These are phyloP conservation scores for Leishmania braziliensis DNA, from an alignment of 208 protist genomes.

Conservation along the genomic window DNA sequence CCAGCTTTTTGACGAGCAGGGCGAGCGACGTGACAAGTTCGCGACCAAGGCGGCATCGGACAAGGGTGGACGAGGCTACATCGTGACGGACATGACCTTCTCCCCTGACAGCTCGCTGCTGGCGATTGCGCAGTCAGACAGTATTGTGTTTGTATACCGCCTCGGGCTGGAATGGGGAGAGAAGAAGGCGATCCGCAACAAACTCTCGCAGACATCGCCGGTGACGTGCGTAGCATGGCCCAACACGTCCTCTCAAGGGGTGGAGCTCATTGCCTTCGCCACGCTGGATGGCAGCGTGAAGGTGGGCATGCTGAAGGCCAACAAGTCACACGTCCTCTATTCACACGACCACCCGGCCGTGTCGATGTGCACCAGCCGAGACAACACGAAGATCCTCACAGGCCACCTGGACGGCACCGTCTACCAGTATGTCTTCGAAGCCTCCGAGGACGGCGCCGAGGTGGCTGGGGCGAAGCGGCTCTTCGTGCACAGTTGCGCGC, in stretches of 20 bases:
- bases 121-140: conserved; percentile 96
- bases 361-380: conserved; percentile 66
- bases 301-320: conserved; percentile 92
- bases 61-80: conserved; percentile 85
- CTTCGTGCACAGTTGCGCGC: conserved; percentile 85
- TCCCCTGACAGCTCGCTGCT: conserved; percentile 96
- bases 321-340: conserved; percentile 95
- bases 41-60: conserved; percentile 91
- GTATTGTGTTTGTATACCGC: conserved; percentile 97
- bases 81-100: conserved; percentile 93
- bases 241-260: conserved; percentile 77
- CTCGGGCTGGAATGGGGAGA: conserved; percentile 97
- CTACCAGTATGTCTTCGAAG: conserved; percentile 89
- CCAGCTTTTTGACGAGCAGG: conserved; percentile 95
- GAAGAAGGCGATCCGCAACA: conserved; percentile 98
- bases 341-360: conserved; percentile 90
- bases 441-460: conserved; percentile 63
- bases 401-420: conserved; percentile 94
- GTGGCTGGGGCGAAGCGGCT: conserved; percentile 79
- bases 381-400: conserved; percentile 88
- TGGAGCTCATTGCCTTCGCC: conserved; percentile 95
- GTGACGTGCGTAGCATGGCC: conserved; percentile 96
- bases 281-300: conserved; percentile 95
- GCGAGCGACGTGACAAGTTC: conserved; percentile 96
- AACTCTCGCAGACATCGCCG: conserved; percentile 89